phyloP scores from a whole-genome alignment of 2,329 filamentous ascomycete species.

The Sphaerostilbella broomeana region DNA sequence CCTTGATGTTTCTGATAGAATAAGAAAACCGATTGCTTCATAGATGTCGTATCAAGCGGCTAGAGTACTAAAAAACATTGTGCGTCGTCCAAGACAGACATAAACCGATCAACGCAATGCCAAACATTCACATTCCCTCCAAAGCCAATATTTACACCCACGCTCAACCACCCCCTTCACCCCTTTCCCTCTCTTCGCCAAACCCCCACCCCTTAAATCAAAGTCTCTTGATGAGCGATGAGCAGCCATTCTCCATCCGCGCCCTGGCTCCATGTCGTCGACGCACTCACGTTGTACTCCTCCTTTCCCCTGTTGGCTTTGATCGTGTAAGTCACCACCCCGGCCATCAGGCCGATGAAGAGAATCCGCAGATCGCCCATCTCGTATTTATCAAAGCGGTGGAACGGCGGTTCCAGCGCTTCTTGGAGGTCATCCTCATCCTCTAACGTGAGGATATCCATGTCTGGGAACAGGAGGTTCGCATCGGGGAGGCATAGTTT shows the following conservation, averaged over 20 bases:
- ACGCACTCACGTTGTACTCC: slow-evolving; percentile 8
- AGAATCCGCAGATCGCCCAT: slow-evolving; percentile 6
- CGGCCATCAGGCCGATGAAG: slow-evolving; percentile 13
- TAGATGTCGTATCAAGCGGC: no score
- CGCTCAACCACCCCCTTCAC: no score
- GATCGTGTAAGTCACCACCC: slow-evolving; percentile 13
- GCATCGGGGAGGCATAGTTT: slow-evolving; percentile 12
- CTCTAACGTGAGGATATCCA: slow-evolving; percentile 9
- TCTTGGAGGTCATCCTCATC: slow-evolving; percentile 9
- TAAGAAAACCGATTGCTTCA: no score
- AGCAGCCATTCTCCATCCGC: slow-evolving; percentile 12
- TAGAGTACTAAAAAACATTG: no score
- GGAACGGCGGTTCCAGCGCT: slow-evolving; percentile 9
- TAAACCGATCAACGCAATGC: no score
- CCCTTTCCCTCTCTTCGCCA: no score
- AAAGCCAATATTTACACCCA: no score
- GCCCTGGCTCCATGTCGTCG: slow-evolving; percentile 13
- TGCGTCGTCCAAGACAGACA: no score
- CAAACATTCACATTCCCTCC: no score
- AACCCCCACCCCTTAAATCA: neutral
- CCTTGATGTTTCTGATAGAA: no score
- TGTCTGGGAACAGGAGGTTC: slow-evolving; percentile 12
- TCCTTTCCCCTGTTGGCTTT: slow-evolving; percentile 7
- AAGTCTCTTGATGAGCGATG: slow-evolving; percentile 7
- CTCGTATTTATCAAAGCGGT: slow-evolving; percentile 12